Base-by-base conservation (phyloP, 345 rosid species). In the Aegle marmelos region DNA sequence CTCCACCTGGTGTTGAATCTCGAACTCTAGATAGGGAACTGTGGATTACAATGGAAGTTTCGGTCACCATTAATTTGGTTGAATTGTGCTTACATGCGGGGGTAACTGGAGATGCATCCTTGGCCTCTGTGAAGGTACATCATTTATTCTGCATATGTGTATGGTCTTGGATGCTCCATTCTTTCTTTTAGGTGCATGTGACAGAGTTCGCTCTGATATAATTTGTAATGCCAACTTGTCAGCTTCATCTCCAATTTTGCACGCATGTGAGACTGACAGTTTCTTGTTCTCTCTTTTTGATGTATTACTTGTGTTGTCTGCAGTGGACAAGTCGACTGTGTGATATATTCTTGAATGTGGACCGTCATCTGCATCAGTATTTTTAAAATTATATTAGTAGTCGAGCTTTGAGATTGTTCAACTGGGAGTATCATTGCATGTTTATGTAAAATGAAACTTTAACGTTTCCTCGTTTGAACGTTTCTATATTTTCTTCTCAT, bases 51-150 rank as follows among this genome's bases (percentile, higher is more conserved):
- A 82, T 90, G 82, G 90, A 93, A 86, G 90, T 92, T 78, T 90
- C 91, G 50, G 90, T 95, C 75, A 83, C 79, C 70, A 86, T 95
- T 78, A 85, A 92, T 85, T 81, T 93, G 78, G 89, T 93, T 77
- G 96, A 92, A 79, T 83, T 95, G 90, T 82, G 91, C 78, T 88
- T 95, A 77, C 90, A 86, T 81, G 76, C 90, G 48, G 99, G 99
- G 70, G 80, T 83, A 75, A 79, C 93, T 57, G 85, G 97, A 78
- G 93, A 91, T 83, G 85, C 90, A 34, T 84, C 98, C 79, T 79
- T 95, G 80, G 97, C 97, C 68, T 90, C 96, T 77, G 84, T 95
- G 59, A 91, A 91, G 94, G 99, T 93, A 65, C 39, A 64, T 72
- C 60, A 31, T 57, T 67, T 33, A 56, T 21, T 11, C 72, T 59